A percentile compares a stretch with the other conserved stretches of the same genome.
phyloP scores from a whole-genome alignment of 73 alveolate species.

The Durusdinium trenchii region DNA sequence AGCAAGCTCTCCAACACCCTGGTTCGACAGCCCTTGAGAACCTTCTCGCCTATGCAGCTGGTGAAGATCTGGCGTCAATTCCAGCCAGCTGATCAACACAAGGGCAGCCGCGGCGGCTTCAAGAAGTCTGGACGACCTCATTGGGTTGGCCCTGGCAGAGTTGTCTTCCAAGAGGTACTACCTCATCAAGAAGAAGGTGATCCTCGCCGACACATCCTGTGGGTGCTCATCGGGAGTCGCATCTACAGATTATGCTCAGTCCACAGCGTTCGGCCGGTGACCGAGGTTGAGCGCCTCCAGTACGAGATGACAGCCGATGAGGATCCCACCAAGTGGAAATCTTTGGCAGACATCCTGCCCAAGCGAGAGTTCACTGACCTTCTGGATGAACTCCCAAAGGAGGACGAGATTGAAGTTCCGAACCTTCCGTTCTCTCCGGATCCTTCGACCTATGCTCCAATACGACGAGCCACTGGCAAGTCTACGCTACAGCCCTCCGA shows the following conservation, averaged over 20 bases:
- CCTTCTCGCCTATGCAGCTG: not conserved
- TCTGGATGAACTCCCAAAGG: no score
- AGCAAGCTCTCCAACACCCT: not conserved
- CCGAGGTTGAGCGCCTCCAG: not conserved
- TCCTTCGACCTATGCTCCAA: no score
- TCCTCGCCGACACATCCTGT: not conserved
- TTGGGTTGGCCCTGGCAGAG: constrained; percentile 12
- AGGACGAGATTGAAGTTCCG: no score
- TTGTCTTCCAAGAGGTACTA: not conserved
- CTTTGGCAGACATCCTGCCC: no score
- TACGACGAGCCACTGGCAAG: no score
- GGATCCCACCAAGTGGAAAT: not conserved
- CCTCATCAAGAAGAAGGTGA: not conserved
- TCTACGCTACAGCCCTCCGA: no score
- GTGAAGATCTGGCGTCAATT: constrained; percentile 4
- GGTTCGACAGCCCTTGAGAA: not conserved
- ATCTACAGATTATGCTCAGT: not conserved
- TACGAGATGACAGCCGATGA: not conserved
- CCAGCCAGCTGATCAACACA: not conserved
- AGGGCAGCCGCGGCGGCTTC: not conserved
- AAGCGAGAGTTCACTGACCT: no score
- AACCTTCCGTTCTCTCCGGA: no score
- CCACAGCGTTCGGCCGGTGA: not conserved
- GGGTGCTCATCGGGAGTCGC: not conserved
- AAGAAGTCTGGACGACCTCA: not conserved